Percentiles rank a stretch among this genome's conserved stretches.
phyloP scores from a whole-genome alignment of 2,329 filamentous ascomycete species.

The Simplicillium sp. region DNA sequence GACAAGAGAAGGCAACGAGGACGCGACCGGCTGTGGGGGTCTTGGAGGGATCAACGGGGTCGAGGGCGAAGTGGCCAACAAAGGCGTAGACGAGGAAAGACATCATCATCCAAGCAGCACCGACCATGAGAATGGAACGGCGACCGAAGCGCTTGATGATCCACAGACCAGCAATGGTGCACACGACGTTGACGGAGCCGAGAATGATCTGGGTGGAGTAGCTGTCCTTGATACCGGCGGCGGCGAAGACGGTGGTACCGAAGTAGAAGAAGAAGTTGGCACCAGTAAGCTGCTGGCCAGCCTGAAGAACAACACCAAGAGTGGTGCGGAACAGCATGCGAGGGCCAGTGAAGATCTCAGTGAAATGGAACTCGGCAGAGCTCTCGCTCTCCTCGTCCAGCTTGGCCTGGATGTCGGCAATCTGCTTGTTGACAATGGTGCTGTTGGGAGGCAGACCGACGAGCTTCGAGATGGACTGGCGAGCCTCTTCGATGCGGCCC shows the following conservation, averaged over 20 bases:
- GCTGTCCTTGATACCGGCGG: slow-evolving; percentile 54
- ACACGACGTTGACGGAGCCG: slow-evolving; percentile 56
- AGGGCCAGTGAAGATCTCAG: slow-evolving; percentile 59
- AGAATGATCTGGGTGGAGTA: slow-evolving; percentile 62
- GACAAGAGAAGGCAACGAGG: slow-evolving; percentile 59
- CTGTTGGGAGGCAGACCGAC: slow-evolving; percentile 29
- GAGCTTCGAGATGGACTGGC: slow-evolving; percentile 35
- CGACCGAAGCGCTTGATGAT: slow-evolving; percentile 58
- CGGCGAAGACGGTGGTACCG: slow-evolving; percentile 54
- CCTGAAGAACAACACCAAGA: slow-evolving; percentile 53
- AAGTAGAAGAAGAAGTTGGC: slow-evolving; percentile 63
- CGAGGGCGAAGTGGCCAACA: slow-evolving; percentile 35
- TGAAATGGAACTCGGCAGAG: slow-evolving; percentile 35
- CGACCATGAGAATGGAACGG: slow-evolving; percentile 51
- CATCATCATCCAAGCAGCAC: slow-evolving; percentile 50
- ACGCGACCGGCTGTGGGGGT: slow-evolving; percentile 42
- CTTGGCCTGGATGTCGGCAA: slow-evolving; percentile 42
- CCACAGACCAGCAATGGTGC: slow-evolving; percentile 56
- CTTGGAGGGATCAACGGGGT: slow-evolving; percentile 28
- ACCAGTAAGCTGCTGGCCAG: slow-evolving; percentile 59
- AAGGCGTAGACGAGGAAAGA: slow-evolving; percentile 42
- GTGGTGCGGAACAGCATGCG: slow-evolving; percentile 56
- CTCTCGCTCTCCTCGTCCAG: slow-evolving; percentile 35
- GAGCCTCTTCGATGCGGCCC: slow-evolving; percentile 37
- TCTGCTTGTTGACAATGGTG: slow-evolving; percentile 33